Evolutionary conservation across 306 rosid species (phyloP), one percentile per base, ranked within the genome.

Genomic region (Benincasa hispida): DNA sequence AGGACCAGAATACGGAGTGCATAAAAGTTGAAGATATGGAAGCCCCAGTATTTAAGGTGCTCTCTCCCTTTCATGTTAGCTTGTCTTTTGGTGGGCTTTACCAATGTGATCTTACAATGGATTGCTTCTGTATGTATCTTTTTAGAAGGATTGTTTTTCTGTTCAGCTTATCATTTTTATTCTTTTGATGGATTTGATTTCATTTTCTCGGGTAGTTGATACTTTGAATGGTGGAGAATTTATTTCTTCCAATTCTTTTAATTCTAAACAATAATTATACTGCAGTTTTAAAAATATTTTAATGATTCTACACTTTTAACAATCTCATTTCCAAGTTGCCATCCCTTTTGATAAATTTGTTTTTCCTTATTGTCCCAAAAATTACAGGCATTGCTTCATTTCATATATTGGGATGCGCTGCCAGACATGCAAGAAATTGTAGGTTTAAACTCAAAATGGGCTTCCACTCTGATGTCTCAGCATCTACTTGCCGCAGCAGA

Each of bases 41-140:
- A 62, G 94, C 98, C 78, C 89, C 91, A 61, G 89, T 92, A 78
- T 92, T 92, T 84, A 92, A 90, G 98, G 98, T 92, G 77, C 72
- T 59, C 62, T 63, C n/a, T 74, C 76, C 48, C 69, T 48, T 72
- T 72, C 60, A 48, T 72, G 24, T 48, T 48, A 72, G 27, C 22
- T 27, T 72, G 19, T 72, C 59, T 42, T 72, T 70, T 70, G 15
- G 17, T 45, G 58, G 58, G 15, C 41, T 47, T 15, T 47, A 47
- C 57, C 76, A 25, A 69, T 24, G 74, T 69, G 56, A 67, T 39
- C 32, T 22, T 22, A n/a, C 22, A 8, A n/a, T 66, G 53, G 19
- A 9, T 21, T 34, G 27, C n/a, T 67, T 39, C 32, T 41, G 48
- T 67, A 37, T n/a, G 22, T 37, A n/a, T 37, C n/a, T 65, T 63